These are phyloP conservation scores for Pseudogymnoascus sp. DNA, from an alignment of 2,329 filamentous ascomycete genomes.

Conservation along the genomic window DNA sequence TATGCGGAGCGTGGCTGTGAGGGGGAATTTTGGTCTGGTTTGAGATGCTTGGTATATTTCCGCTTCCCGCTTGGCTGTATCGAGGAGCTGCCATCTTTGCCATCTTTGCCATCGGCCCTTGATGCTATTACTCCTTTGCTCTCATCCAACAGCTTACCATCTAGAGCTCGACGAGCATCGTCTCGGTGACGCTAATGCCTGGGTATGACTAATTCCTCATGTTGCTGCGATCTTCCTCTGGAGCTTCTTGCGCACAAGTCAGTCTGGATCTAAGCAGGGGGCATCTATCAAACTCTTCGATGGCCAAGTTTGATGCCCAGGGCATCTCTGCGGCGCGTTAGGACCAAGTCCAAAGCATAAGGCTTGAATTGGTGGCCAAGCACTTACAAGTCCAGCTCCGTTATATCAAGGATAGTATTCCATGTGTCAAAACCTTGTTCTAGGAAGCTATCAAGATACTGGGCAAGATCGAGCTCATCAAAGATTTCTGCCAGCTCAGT, in stretches of 20 bases:
- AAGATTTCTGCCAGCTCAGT: slow-evolving; percentile 59
- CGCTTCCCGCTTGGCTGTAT: slow-evolving; percentile 50
- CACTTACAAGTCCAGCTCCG: slow-evolving; percentile 52
- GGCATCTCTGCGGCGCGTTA: slow-evolving; percentile 47
- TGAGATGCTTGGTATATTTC: slow-evolving; percentile 72
- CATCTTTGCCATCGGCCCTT: slow-evolving; percentile 38
- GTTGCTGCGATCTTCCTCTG: slow-evolving; percentile 74
- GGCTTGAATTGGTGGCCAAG: neutral
- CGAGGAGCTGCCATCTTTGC: slow-evolving; percentile 34
- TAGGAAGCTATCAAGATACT: slow-evolving; percentile 67
- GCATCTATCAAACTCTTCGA: slow-evolving; percentile 54
- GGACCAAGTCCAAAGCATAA: slow-evolving; percentile 11
- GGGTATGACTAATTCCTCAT: slow-evolving; percentile 46
- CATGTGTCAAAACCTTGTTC: slow-evolving; percentile 80
- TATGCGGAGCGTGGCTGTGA: slow-evolving; percentile 76
- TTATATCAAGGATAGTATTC: slow-evolving; percentile 78
- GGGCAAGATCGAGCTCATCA: slow-evolving; percentile 68
- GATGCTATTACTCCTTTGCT: slow-evolving; percentile 41
- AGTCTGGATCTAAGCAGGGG: slow-evolving; percentile 11
- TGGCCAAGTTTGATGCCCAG: slow-evolving; percentile 76
- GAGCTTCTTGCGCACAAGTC: slow-evolving; percentile 52
- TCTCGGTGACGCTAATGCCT: slow-evolving; percentile 29
- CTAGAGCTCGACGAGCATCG: slow-evolving; percentile 29
- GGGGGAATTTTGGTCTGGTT: slow-evolving; percentile 73
- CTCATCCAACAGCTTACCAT: slow-evolving; percentile 54